These are phyloP conservation scores for Ciborinia camelliae DNA, from an alignment of 2,329 filamentous ascomycete genomes.

Conservation along the genomic window DNA sequence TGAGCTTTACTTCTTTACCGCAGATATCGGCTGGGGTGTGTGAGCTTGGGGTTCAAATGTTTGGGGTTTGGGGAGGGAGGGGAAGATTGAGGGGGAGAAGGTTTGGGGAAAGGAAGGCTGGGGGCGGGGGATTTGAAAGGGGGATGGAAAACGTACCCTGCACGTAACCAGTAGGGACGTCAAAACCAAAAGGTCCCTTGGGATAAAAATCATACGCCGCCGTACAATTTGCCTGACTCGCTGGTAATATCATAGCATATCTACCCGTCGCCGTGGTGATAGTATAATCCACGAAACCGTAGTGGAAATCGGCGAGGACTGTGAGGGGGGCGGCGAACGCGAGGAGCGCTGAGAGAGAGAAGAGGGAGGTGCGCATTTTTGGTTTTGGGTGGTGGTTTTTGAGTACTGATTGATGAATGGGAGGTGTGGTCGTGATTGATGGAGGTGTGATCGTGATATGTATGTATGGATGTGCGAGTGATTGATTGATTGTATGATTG, in stretches of 20 bases:
- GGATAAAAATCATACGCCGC: slow-evolving; percentile 6
- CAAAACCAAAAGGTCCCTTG: slow-evolving; percentile 6
- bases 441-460: not conserved
- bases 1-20: slow-evolving; percentile 1
- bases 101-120: not conserved
- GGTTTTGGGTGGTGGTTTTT: not conserved
- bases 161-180: not conserved
- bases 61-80: too few species aligned
- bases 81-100: too few species aligned
- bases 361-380: slow-evolving; percentile 1
- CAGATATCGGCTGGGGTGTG: not conserved
- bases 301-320: slow-evolving; percentile 6
- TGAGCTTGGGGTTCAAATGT: not conserved
- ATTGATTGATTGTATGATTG: too few species aligned
- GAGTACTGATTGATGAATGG: not conserved
- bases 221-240: not conserved
- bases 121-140: too few species aligned
- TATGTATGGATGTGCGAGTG: too few species aligned
- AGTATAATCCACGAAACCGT: not conserved
- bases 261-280: not conserved
- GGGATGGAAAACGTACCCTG: not conserved
- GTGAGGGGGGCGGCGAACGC: not conserved
- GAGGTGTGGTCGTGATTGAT: not conserved
- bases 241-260: slow-evolving; percentile 12
- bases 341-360: not conserved